These are phyloP conservation scores for Dictyostelium brefeldianum DNA, from an alignment of 78 protist genomes.

Conservation along the genomic window DNA sequence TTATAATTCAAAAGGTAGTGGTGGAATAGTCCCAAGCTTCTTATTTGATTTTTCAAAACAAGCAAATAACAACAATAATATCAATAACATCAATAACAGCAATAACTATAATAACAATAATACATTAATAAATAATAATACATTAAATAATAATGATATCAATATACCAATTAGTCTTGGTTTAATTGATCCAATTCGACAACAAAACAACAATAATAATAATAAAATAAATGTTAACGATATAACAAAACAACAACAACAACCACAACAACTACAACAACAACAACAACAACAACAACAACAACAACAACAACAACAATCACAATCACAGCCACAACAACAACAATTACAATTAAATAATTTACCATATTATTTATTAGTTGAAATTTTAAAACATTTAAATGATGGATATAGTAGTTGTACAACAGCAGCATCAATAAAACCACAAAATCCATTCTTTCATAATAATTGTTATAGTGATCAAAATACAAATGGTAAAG, in stretches of 20 bases:
- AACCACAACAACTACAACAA: neutral
- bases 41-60: neutral
- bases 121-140: neutral
- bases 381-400: slow-evolving; percentile 58
- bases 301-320: slow-evolving; percentile 7
- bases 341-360: slow-evolving; percentile 32
- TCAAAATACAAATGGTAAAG: slow-evolving; percentile 39
- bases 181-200: too few species aligned
- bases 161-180: too few species aligned
- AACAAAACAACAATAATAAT: neutral
- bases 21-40: slow-evolving; percentile 19
- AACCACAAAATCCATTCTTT: slow-evolving; percentile 47
- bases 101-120: neutral
- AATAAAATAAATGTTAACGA: slow-evolving; percentile 6
- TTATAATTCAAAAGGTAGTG: slow-evolving; percentile 22
- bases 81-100: neutral
- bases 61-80: neutral
- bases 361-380: slow-evolving; percentile 50
- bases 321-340: neutral
- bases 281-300: neutral
- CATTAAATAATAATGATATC: too few species aligned
- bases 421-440: neutral
- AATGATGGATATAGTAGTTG: slow-evolving; percentile 23
- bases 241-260: neutral
- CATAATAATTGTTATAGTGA: slow-evolving; percentile 58